phyloP scores from a whole-genome alignment of 352 stramenopile species.

The Phytophthora chlamydospora region DNA sequence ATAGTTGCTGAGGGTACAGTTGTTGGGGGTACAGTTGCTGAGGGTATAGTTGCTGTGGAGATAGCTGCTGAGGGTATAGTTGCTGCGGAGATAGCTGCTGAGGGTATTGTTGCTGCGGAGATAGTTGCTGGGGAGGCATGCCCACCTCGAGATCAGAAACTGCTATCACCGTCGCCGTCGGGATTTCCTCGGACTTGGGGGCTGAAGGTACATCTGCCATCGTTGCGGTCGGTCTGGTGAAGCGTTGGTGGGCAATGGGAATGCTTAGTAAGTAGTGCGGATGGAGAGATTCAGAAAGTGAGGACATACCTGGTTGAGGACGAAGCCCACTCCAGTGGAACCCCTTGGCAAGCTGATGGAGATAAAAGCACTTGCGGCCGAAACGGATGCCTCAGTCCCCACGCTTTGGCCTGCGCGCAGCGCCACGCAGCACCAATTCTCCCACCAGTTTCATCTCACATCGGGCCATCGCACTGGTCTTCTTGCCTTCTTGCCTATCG shows the following conservation, averaged over 20 bases:
- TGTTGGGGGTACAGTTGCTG: not conserved
- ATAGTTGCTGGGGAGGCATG: not conserved
- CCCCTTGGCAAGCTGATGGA: too few relatives aligned
- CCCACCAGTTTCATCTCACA: too few relatives aligned
- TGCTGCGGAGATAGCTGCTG: not conserved
- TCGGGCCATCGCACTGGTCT: too few relatives aligned
- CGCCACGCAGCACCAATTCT: too few relatives aligned
- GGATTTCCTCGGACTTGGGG: not conserved
- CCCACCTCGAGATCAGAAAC: slow-evolving; percentile 1
- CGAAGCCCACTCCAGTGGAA: too few relatives aligned
- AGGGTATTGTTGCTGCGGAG: not conserved
- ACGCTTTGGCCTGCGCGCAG: too few relatives aligned
- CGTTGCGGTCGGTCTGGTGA: not conserved
- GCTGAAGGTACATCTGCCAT: not conserved
- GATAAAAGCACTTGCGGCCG: too few relatives aligned
- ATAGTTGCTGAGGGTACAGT: not conserved
- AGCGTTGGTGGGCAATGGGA: too few relatives aligned
- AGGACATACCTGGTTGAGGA: not conserved
- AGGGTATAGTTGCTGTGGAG: not conserved
- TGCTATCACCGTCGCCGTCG: not conserved
- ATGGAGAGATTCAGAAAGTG: not conserved
- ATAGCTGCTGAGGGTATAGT: not conserved
- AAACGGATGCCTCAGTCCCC: too few relatives aligned
- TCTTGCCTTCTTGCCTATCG: too few relatives aligned
- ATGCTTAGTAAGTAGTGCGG: not conserved